Evolutionary conservation across 805 yeast genomes (phyloP).

Genomic region (Pichia deserticola): DNA sequence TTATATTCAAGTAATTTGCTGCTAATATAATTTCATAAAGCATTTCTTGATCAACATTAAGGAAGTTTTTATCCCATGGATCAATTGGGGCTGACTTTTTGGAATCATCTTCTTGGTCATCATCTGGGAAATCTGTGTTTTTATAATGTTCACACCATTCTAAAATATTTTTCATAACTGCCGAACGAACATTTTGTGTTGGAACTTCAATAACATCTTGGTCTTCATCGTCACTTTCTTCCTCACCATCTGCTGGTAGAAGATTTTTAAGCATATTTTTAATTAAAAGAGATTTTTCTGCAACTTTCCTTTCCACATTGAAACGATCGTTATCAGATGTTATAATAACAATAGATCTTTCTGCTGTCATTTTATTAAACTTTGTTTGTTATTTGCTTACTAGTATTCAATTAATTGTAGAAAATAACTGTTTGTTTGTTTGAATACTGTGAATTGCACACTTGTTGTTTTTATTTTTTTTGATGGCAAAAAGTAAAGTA

Average conservation of each 20-base stretch:
- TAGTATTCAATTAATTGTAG: too few species aligned
- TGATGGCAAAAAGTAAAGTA: too few species aligned
- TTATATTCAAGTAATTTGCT: slow-evolving; percentile 71
- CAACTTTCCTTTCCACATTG: slow-evolving; percentile 71
- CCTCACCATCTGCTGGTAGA: slow-evolving; percentile 29
- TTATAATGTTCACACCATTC: slow-evolving; percentile 97
- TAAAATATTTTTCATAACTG: slow-evolving; percentile 80
- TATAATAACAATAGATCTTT: slow-evolving; percentile 35
- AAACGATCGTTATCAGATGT: slow-evolving; percentile 79
- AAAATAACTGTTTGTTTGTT: too few species aligned
- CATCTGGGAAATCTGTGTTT: slow-evolving; percentile 66
- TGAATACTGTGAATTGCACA: too few species aligned
- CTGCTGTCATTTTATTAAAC: slow-evolving; percentile 12
- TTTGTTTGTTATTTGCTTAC: too few species aligned
- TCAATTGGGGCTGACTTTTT: slow-evolving; percentile 87
- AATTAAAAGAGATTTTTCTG: slow-evolving; percentile 77
- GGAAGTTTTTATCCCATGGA: slow-evolving; percentile 92
- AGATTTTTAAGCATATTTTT: slow-evolving; percentile 82
- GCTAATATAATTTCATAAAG: slow-evolving; percentile 73
- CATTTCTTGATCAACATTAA: slow-evolving; percentile 91
- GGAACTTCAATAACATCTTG: slow-evolving; percentile 60
- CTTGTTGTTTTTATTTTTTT: too few species aligned
- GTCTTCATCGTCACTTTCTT: slow-evolving; percentile 31
- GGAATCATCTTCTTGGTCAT: slow-evolving; percentile 75
- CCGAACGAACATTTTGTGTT: slow-evolving; percentile 81